These are phyloP conservation scores for Pseudocercospora fijiensis DNA, from an alignment of 2,329 filamentous ascomycete species.

Conservation along the genomic window DNA sequence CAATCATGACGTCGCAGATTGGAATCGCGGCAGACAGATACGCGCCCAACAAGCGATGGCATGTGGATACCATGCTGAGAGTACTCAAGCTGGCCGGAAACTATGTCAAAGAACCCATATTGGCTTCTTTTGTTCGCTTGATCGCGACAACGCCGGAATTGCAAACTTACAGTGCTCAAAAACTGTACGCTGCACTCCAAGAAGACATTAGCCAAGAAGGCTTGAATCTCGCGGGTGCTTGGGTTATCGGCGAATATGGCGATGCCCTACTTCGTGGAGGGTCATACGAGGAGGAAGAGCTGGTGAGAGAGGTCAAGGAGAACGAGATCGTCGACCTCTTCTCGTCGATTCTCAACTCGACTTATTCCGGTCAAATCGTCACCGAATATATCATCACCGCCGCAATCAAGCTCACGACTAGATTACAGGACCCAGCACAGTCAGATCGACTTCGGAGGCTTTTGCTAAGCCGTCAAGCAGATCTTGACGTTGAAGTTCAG, in stretches of 20 bases:
- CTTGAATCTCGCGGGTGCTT: slow-evolving; percentile 85
- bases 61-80: slow-evolving; percentile 94
- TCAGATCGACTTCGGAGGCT: slow-evolving; percentile 80
- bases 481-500: slow-evolving; percentile 92
- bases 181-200: slow-evolving; percentile 84
- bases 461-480: slow-evolving; percentile 74
- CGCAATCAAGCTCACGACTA: slow-evolving; percentile 89
- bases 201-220: slow-evolving; percentile 98
- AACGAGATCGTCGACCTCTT: slow-evolving; percentile 92
- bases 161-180: slow-evolving; percentile 95
- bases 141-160: slow-evolving; percentile 92
- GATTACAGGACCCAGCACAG: slow-evolving; percentile 79
- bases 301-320: slow-evolving; percentile 79
- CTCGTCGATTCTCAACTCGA: slow-evolving; percentile 86
- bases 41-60: slow-evolving; percentile 96
- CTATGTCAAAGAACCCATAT: slow-evolving; percentile 95
- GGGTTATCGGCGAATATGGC: slow-evolving; percentile 97
- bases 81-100: slow-evolving; percentile 92
- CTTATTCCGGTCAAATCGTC: slow-evolving; percentile 84
- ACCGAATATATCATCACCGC: slow-evolving; percentile 96
- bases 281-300: slow-evolving; percentile 89
- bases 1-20: slow-evolving; percentile 97
- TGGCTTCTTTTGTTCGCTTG: slow-evolving; percentile 93
- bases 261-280: slow-evolving; percentile 85
- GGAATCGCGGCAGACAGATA: slow-evolving; percentile 95